Evolutionary conservation across 2,329 filamentous ascomycete species (phyloP), one percentile per base, ranked within the genome.

Genomic region (Pseudocercospora cruenta): DNA sequence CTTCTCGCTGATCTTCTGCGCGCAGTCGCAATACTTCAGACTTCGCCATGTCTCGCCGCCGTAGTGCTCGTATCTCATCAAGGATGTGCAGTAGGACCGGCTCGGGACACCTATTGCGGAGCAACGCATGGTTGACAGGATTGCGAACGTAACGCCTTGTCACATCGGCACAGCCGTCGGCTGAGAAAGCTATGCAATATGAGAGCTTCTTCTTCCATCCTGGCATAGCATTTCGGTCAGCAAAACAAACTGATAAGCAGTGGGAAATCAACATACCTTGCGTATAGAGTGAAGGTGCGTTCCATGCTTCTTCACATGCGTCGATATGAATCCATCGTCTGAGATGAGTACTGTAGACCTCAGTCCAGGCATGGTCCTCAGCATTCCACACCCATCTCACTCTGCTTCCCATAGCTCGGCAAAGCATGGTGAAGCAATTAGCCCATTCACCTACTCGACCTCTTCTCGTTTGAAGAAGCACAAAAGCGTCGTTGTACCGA

Each of bases 391-490:
- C 91, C 95, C 95, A 99, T 75, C 95, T 88, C 22, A 97, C 93
- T 67, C 94, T 87, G 66, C 91, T 92, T 58, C 94, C 94, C 14
- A 97, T 88, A 4, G 95, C 95, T 67, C 94, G 88, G 83, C 94
- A 98, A 62, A 99, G 86, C 94, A 98, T 98, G 81, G 91, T 94
- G 82, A 99, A 99, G 84, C 94, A 97, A 81, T 97, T 98, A 71
- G 92, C 93, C 93, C 95, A 98, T 82, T 99, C 95, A 68, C 95
- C 95, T 68, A 90, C 91, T 72, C 95, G 89, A 45, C 95, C 95
- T 72, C 91, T 87, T 72, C 92, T 85, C 31, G 93, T 96, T 78
- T 97, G 91, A 51, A 99, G 82, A 67, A 98, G 81, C 60, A 93
- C 90, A 89, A 96, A 98, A 28, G 97, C 94, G 77, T 99, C 94